Conservation (phyloP, 106 monocot species). For the Ottelia alismoides region DNA sequence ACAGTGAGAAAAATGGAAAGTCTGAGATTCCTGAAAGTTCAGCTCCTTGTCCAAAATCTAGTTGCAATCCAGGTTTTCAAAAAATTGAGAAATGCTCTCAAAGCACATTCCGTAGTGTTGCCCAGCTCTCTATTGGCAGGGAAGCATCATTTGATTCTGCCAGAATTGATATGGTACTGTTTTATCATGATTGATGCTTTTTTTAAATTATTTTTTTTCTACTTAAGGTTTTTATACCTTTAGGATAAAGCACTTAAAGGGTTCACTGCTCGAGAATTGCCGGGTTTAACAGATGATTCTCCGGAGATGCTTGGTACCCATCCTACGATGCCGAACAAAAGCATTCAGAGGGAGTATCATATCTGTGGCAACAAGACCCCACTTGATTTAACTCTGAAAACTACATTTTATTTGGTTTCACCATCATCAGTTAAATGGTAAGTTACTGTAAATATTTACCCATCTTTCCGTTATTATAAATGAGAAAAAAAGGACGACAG, state of each 20-base stretch:
- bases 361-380: conserved; percentile 49
- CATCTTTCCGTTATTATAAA: too few relatives aligned
- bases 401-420: conserved; percentile 53
- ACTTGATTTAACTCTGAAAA: conserved; percentile 85
- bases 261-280: conserved; percentile 32
- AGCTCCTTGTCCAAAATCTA: conserved; percentile 10
- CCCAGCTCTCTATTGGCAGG: conserved; percentile 53
- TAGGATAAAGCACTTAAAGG: conserved; percentile 88
- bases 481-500: too few relatives aligned
- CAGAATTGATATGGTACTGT: conserved; percentile 69
- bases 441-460: conserved; percentile 1
- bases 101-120: conserved; percentile 55
- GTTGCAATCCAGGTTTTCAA: conserved; percentile 18
- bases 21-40: conserved; percentile 10
- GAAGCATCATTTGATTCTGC: conserved; percentile 28
- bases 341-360: conserved; percentile 28
- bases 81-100: conserved; percentile 58
- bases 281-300: conserved; percentile 14
- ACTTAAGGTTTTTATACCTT: not conserved
- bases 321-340: conserved; percentile 15
- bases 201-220: not conserved
- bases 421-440: conserved; percentile 82
- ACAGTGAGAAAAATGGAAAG: conserved; percentile 15
- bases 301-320: conserved; percentile 13
- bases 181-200: not conserved